Evolutionary conservation across 2,329 filamentous ascomycete species (phyloP).

Genomic region (Epichloe gansuensis): DNA sequence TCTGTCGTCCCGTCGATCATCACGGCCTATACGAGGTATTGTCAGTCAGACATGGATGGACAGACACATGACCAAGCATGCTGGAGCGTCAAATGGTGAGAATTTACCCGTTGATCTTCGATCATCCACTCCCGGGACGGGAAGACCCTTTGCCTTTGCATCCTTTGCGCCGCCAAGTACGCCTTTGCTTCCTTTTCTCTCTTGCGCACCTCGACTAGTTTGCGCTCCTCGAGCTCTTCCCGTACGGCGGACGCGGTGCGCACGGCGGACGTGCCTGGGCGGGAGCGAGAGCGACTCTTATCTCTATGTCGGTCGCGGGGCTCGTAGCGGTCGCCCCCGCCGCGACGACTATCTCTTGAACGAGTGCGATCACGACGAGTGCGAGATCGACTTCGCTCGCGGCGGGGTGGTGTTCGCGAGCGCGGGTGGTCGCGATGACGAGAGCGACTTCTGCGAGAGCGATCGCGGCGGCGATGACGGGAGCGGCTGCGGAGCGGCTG

Average conservation of each 20-base stretch:
- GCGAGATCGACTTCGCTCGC: constrained; percentile 15
- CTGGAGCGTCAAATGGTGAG: no score
- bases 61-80: no score
- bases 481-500: constrained; percentile 17
- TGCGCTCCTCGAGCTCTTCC: constrained; percentile 43
- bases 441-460: constrained; percentile 24
- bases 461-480: constrained; percentile 18
- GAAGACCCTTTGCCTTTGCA: constrained; percentile 45
- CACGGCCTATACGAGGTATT: background rate
- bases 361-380: constrained; percentile 10
- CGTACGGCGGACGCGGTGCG: constrained; percentile 29
- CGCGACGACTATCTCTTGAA: constrained; percentile 12
- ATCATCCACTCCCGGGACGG: constrained; percentile 46
- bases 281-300: constrained; percentile 33
- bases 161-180: constrained; percentile 50
- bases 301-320: constrained; percentile 14
- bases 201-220: constrained; percentile 49
- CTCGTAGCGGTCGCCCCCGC: constrained; percentile 9
- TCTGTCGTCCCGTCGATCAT: constrained; percentile 25
- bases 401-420: constrained; percentile 20
- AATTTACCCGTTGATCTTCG: constrained; percentile 17
- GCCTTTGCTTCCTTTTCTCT: constrained; percentile 53
- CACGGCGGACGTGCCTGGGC: constrained; percentile 22
- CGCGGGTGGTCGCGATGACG: constrained; percentile 20
- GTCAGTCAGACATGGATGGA: no score